These are phyloP conservation scores for Dactylorhiza incarnata DNA, from an alignment of 106 monocot genomes.

Conservation along the genomic window DNA sequence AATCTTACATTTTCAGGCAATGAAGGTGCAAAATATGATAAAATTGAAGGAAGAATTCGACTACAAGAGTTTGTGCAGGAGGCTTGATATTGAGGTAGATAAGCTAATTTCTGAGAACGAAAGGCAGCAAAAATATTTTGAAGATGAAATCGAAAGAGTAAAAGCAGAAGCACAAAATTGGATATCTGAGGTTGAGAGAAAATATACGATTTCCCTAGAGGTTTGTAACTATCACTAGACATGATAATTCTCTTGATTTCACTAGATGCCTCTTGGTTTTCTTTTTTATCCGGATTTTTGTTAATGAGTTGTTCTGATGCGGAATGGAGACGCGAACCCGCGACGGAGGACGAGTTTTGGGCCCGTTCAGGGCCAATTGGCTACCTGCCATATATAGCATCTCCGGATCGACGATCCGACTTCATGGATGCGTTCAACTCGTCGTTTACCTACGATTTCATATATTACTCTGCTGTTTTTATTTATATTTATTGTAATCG, in stretches of 20 bases:
- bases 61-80: constrained; percentile 93
- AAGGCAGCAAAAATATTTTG: constrained; percentile 77
- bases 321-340: no score
- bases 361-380: no score
- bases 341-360: no score
- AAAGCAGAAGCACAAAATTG: constrained; percentile 62
- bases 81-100: constrained; percentile 91
- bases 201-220: constrained; percentile 52
- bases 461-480: no score
- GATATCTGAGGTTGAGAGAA: constrained; percentile 60
- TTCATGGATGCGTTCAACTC: no score
- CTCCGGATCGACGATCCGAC: no score
- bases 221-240: constrained; percentile 17
- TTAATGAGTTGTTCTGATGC: background rate
- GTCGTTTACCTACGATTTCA: no score
- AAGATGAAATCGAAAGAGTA: constrained; percentile 80
- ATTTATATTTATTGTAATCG: no score
- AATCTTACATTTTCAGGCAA: constrained; percentile 46
- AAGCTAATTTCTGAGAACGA: constrained; percentile 91
- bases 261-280: background rate
- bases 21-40: constrained; percentile 99
- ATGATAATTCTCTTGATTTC: background rate
- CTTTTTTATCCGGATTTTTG: background rate
- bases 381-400: no score
- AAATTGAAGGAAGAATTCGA: constrained; percentile 99